Evolutionary conservation across 2,329 filamentous ascomycete genomes (phyloP), one percentile per base, ranked within the genome.

Genomic region (Fusarium hostae): DNA sequence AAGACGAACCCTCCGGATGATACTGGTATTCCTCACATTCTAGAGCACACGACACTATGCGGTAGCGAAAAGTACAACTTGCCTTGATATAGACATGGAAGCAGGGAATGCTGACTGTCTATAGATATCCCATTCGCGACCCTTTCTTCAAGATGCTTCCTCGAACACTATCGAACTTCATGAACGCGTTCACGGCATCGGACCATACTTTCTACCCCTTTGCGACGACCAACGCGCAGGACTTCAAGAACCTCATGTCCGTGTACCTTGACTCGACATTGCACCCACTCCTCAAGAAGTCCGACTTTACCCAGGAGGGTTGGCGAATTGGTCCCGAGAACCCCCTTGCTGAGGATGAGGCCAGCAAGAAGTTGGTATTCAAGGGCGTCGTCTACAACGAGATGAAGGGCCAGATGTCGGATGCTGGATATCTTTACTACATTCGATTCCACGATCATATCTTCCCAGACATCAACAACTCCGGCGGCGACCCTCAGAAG

Each of bases 101-200:
- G 32, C 34, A 20, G 59, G 39, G 15, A 44, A 63, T 72, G 61
- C 80, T 83, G 64, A 83, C 66, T 22, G 43, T n/a, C 50, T n/a
- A 20, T 63, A 95, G 93, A 81, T 97, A 95, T 79, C 96, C 96
- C n/a, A 95, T 99, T 64, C 94, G 96, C 69, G 96, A 99, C 78
- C 96, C 96, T 1, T 99, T 99, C 86, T 99, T 99, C 87, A 99
- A 98, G 88, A 99, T 99, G 96, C 88, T 99, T 30, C 96, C 96
- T 26, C 91, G 96, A 75, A 98, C 96, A 9, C 87, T 99, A n/a
- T 98, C 96, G 72, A 99, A 98, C 82, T 99, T 98, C 79, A 99
- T 99, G 96, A 99, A 99, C 81, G 96, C 96, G 68, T 97, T 98
- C 80, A 99, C 96, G 44, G 94, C 95, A 30, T 92, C 94, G 26